These are phyloP conservation scores for Acanthamoeba castellanii DNA, from an alignment of 208 protist genomes.

Conservation along the genomic window DNA sequence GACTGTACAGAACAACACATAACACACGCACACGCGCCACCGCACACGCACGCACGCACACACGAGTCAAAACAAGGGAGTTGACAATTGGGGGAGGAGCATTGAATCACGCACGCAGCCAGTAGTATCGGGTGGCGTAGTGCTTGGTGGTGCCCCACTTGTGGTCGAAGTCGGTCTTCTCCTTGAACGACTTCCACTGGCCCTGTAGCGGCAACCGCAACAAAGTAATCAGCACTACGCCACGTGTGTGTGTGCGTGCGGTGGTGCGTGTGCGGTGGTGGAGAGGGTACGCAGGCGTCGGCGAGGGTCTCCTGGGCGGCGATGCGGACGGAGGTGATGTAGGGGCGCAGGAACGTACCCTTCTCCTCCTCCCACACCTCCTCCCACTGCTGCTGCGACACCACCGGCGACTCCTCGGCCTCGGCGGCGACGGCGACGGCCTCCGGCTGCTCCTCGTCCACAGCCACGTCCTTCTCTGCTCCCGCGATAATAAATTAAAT, in stretches of 20 bases:
- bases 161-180: not conserved
- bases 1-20: not conserved
- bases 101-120: not conserved
- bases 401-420: not conserved
- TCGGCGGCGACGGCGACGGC: not conserved
- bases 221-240: not conserved
- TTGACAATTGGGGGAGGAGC: no score
- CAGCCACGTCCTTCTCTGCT: no score
- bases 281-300: slow-evolving; percentile 15
- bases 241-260: not conserved
- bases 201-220: not conserved
- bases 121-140: slow-evolving; percentile 23
- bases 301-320: slow-evolving; percentile 5
- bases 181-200: slow-evolving; percentile 20
- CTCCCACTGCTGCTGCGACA: slow-evolving; percentile 17
- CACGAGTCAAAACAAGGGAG: no score
- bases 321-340: slow-evolving; percentile 25
- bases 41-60: not conserved
- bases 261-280: not conserved
- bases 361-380: slow-evolving; percentile 48
- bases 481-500: no score
- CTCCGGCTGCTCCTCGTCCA: no score
- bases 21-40: not conserved
- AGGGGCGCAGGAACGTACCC: slow-evolving; percentile 13
- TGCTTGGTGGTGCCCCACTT: slow-evolving; percentile 26